Percentiles rank a stretch among this genome's conserved stretches.
phyloP scores from a whole-genome alignment of 2,329 filamentous ascomycete genomes.

The Parasarocladium wereldwijsianum region DNA sequence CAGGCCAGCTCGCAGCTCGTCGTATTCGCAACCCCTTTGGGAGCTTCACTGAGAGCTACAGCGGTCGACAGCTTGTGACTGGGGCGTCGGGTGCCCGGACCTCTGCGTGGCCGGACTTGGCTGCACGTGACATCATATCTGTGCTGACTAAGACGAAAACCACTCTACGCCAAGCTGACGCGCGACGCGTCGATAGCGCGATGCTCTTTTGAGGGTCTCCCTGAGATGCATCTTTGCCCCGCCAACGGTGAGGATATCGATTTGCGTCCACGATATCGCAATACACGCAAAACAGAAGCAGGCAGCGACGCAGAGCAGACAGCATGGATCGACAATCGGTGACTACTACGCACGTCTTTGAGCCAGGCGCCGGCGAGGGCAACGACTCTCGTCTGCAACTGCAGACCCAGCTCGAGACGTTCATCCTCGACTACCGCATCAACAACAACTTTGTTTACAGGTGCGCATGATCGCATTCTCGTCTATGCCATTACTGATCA shows the following conservation, averaged over 20 bases:
- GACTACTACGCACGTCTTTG: conserved; percentile 72
- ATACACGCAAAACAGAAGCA: too few relatives aligned
- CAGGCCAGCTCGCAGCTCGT: too few relatives aligned
- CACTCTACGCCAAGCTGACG: conserved; percentile 3
- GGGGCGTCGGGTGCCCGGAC: too few relatives aligned
- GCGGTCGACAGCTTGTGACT: too few relatives aligned
- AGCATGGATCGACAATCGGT: conserved; percentile 77
- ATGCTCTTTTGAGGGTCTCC: conserved; percentile 1
- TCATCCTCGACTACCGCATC: conserved; percentile 84
- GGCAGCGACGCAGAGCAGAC: conserved; percentile 3
- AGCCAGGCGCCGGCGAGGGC: conserved; percentile 47
- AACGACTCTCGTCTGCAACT: conserved; percentile 58
- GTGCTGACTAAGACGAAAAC: conserved; percentile 1
- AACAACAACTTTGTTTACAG: conserved; percentile 93
- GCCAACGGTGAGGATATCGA: background rate
- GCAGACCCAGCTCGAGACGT: conserved; percentile 70
- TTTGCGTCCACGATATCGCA: too few relatives aligned
- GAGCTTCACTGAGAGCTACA: too few relatives aligned
- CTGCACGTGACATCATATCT: conserved; percentile 2
- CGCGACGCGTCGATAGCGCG: conserved; percentile 2
- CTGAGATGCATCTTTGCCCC: conserved; percentile 4
- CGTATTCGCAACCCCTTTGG: too few relatives aligned
- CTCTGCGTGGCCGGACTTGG: too few relatives aligned
- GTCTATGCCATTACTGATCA: background rate
- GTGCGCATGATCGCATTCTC: conserved; percentile 27